These are phyloP conservation scores for Plasmodium relictum DNA, from an alignment of 169 alveolate species.

Conservation along the genomic window DNA sequence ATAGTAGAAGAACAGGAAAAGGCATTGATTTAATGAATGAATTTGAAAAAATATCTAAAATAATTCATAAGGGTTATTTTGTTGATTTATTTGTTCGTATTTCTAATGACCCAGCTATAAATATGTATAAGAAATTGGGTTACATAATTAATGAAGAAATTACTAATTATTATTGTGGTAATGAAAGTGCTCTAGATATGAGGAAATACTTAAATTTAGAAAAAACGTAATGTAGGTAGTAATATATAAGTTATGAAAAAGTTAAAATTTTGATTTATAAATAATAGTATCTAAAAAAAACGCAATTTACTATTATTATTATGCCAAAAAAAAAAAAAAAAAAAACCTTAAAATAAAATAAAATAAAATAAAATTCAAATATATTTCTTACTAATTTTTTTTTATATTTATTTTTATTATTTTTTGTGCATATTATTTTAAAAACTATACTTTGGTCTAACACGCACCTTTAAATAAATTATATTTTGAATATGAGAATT, in stretches of 20 bases:
- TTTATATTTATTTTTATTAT: too few relatives aligned
- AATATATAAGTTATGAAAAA: neutral
- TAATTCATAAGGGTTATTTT: slow-evolving; percentile 66
- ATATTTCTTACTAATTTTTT: too few relatives aligned
- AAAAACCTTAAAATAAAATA: too few relatives aligned
- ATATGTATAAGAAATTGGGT: slow-evolving; percentile 78
- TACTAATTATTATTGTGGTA: slow-evolving; percentile 80
- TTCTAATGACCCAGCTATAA: slow-evolving; percentile 79
- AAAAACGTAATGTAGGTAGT: neutral
- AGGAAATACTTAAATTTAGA: slow-evolving; percentile 65
- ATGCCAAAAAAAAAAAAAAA: too few relatives aligned
- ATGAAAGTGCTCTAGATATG: slow-evolving; percentile 85
- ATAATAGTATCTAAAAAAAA: too few relatives aligned
- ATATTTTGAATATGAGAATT: too few relatives aligned
- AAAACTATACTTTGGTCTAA: too few relatives aligned
- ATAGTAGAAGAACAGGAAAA: slow-evolving; percentile 79
- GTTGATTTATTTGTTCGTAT: slow-evolving; percentile 81
- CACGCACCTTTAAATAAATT: too few relatives aligned
- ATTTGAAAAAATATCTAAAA: slow-evolving; percentile 80
- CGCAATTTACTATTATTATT: too few relatives aligned
- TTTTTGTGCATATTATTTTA: too few relatives aligned
- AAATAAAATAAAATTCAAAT: too few relatives aligned
- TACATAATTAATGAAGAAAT: slow-evolving; percentile 79
- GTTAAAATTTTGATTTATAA: too few relatives aligned
- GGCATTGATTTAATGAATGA: slow-evolving; percentile 81